Conservation (phyloP, 441 rosid genomes). For the Cnidoscolus chayamansa region DNA sequence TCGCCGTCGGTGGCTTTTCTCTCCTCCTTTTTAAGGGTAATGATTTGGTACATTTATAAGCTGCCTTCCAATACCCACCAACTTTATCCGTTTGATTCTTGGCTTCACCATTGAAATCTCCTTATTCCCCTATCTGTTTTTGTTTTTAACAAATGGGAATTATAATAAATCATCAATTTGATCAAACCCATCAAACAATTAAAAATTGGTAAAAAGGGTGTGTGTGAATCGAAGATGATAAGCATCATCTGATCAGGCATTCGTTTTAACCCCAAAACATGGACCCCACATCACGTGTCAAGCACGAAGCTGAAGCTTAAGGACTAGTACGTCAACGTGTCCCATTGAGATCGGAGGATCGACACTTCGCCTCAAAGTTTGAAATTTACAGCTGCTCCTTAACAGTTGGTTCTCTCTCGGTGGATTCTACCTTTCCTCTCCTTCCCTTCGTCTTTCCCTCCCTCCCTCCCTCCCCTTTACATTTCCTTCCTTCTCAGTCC, state of each 20-base stretch:
- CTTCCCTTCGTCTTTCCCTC: not conserved
- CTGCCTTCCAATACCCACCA: not conserved
- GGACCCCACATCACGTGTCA: conserved; percentile 31
- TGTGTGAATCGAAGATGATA: no score
- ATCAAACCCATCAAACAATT: no score
- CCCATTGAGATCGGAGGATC: not conserved
- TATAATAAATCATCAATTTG: no score
- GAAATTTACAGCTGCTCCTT: not conserved
- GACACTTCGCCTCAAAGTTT: conserved; percentile 30
- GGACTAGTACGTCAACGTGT: not conserved
- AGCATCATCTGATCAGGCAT: not conserved
- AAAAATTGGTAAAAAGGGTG: no score
- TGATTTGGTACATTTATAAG: not conserved
- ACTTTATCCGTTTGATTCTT: not conserved
- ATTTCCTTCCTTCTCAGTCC: not conserved
- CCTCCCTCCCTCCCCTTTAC: not conserved
- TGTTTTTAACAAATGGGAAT: no score
- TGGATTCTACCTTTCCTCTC: not conserved
- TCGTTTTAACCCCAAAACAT: no score
- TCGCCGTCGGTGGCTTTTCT: conserved; percentile 11
- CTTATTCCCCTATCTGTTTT: not conserved
- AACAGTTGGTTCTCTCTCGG: not conserved
- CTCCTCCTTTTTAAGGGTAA: not conserved
- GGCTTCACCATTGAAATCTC: not conserved
- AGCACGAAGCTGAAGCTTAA: not conserved